Evolutionary conservation across 352 stramenopile species (phyloP).

Genomic region (Phytopythium vexans): DNA sequence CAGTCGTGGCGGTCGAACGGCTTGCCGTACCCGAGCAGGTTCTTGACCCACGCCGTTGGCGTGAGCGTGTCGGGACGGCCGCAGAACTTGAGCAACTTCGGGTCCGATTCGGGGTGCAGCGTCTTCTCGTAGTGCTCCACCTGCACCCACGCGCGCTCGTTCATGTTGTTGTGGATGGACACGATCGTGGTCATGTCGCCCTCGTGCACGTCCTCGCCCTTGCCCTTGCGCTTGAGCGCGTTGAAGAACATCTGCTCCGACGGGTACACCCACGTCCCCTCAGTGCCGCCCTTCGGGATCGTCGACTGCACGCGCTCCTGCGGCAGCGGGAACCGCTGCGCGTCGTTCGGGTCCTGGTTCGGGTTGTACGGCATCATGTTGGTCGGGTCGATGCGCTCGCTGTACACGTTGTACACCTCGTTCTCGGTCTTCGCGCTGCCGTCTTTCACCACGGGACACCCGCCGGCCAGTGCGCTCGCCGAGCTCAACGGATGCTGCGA

Average conservation of each 20-base stretch:
- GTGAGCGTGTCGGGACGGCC: constrained; percentile 95
- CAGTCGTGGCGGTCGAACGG: constrained; percentile 99
- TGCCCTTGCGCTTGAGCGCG: constrained; percentile 96
- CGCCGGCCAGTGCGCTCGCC: constrained; percentile 24
- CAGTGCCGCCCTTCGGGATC: constrained; percentile 95
- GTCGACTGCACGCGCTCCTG: constrained; percentile 93
- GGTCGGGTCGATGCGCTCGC: constrained; percentile 94
- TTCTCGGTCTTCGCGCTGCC: constrained; percentile 15
- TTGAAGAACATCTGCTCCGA: constrained; percentile 99
- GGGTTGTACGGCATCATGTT: constrained; percentile 98
- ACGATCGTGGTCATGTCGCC: constrained; percentile 94
- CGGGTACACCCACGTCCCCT: constrained; percentile 97
- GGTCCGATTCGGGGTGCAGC: constrained; percentile 67
- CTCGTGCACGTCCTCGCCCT: constrained; percentile 95
- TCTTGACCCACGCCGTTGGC: constrained; percentile 93
- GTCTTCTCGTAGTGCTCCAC: constrained; percentile 97
- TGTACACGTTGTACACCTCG: constrained; percentile 97
- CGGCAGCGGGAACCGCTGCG: constrained; percentile 88
- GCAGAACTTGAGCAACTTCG: constrained; percentile 96
- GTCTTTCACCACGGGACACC: constrained; percentile 56
- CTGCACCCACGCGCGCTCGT: constrained; percentile 97
- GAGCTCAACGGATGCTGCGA: constrained; percentile 2
- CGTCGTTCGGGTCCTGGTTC: constrained; percentile 92
- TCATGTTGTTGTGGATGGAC: constrained; percentile 99
- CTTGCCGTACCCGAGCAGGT: constrained; percentile 75